Base-by-base conservation (phyloP, 768 basidiomycete genomes). In the Mycena olivaceomarginata region DNA sequence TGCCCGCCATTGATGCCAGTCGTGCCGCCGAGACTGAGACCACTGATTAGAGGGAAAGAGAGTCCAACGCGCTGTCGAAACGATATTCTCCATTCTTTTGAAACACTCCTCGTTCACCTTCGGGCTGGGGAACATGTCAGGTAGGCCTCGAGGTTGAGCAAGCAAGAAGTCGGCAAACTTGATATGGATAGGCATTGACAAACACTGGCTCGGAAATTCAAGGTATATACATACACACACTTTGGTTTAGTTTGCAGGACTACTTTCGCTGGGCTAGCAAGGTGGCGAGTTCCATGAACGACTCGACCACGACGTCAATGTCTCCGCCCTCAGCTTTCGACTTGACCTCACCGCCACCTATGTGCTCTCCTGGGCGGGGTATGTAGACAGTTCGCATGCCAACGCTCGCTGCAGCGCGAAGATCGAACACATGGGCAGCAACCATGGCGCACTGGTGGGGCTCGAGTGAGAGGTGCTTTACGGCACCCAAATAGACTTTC, bases 351-450 rank as follows among this genome's bases (percentile, higher is more conserved):
- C 46, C 71, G 8, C 62, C 68, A 1, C 67, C 40, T 9, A 75
- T 77, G 4, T 92, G 91, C 75, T 93, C 92, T 0, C 85, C 85
- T 0, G 86, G 84, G 2, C 93, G 88, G 0, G 87, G 89, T 0
- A 94, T 86, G 72, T 93, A 94, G 1, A 94, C 84, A 0, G 93
- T 92, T 76, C 87, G 89, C 85, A 94, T 85, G 0, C 94, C 94
- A 5, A 87, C 83, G 0, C 79, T 81, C 0, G 87, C 89, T 0
- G 94, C 93, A 0, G 87, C 92, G 1, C 87, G 87, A 15, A 94
- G 85, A 79, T 95, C 94, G 72, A 84, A 86, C 4, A 87, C 85
- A 83, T 94, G 94, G 10, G 93, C 88, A 0, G 94, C 93, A 11
- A 94, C 93, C 90, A 95, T 91, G 2, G 91, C 93, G 51, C 90